A percentile compares a stretch with the other conserved stretches of the same genome.
phyloP scores from a whole-genome alignment of 2,329 filamentous ascomycete species.

The Arthroderma sp. region DNA sequence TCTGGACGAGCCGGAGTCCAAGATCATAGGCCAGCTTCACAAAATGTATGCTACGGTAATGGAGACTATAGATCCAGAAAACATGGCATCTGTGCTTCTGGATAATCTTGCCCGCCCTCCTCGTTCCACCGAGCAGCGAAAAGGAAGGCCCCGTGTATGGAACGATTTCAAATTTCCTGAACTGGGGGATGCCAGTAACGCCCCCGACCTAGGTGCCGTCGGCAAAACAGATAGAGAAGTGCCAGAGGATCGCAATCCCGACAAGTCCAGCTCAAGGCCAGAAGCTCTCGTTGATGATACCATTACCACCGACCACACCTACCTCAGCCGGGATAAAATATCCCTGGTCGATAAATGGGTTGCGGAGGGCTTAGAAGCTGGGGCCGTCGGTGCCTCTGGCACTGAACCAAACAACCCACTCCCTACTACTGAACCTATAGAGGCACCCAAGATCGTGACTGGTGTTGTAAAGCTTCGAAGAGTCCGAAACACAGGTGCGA shows the following conservation, averaged over 20 bases:
- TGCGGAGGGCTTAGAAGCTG: conserved; percentile 13
- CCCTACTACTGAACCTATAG: not conserved
- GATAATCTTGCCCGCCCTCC: conserved; percentile 13
- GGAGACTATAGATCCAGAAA: conserved; percentile 10
- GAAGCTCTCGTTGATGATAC: not conserved
- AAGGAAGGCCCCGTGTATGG: conserved; percentile 20
- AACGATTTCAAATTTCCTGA: conserved; percentile 18
- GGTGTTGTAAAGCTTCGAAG: conserved; percentile 1
- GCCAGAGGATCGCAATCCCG: not conserved
- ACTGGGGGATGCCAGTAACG: conserved; percentile 18
- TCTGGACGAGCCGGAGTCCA: conserved; percentile 12
- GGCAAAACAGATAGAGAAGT: conserved; percentile 5
- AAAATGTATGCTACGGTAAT: conserved; percentile 16
- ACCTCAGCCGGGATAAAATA: conserved; percentile 17
- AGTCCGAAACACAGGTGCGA: too few relatives aligned
- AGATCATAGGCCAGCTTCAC: conserved; percentile 8
- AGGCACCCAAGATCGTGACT: not conserved
- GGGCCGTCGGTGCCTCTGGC: conserved; percentile 5
- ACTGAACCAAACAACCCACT: conserved; percentile 4
- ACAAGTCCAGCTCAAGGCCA: not conserved
- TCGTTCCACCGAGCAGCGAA: conserved; percentile 10
- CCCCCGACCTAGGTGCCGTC: conserved; percentile 9
- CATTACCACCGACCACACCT: conserved; percentile 12
- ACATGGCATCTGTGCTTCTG: conserved; percentile 7
- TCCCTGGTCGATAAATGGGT: conserved; percentile 20